Percentiles rank a stretch among this genome's conserved stretches.
Evolutionary conservation across 1,139 yeast genomes (phyloP).

Genomic region (Geotrichum histeridarum): DNA sequence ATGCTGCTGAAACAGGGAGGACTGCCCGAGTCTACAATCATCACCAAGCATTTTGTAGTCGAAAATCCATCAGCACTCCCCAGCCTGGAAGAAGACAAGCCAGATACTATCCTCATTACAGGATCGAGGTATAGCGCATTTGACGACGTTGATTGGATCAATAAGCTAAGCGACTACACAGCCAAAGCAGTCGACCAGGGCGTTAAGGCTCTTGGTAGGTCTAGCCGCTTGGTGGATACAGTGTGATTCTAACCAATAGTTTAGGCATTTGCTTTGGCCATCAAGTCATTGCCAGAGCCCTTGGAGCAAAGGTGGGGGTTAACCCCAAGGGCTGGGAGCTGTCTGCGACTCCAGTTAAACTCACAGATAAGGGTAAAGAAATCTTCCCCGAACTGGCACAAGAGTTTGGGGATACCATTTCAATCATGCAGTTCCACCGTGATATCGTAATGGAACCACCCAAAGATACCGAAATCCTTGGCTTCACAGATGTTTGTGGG

Average conservation of each 20-base stretch:
- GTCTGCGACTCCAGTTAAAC: neutral
- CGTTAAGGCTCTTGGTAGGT: slow-evolving; percentile 1
- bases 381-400: neutral
- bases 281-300: slow-evolving; percentile 6
- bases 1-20: slow-evolving; percentile 32
- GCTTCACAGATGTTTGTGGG: slow-evolving; percentile 47
- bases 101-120: slow-evolving; percentile 51
- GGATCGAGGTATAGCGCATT: slow-evolving; percentile 63
- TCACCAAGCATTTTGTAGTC: slow-evolving; percentile 46
- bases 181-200: neutral
- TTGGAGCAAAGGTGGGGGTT: neutral
- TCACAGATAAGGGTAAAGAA: neutral
- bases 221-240: neutral
- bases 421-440: slow-evolving; percentile 60
- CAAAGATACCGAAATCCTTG: slow-evolving; percentile 31
- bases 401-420: neutral
- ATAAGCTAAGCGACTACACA: slow-evolving; percentile 34
- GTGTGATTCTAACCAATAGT: neutral
- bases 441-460: slow-evolving; percentile 59
- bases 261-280: slow-evolving; percentile 6
- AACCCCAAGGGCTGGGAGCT: slow-evolving; percentile 8
- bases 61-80: slow-evolving; percentile 39
- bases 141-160: slow-evolving; percentile 51
- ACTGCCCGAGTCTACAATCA: slow-evolving; percentile 18
- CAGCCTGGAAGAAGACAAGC: slow-evolving; percentile 32